phyloP scores from a whole-genome alignment of 805 yeast species.

The Wickerhamiella brachini region DNA sequence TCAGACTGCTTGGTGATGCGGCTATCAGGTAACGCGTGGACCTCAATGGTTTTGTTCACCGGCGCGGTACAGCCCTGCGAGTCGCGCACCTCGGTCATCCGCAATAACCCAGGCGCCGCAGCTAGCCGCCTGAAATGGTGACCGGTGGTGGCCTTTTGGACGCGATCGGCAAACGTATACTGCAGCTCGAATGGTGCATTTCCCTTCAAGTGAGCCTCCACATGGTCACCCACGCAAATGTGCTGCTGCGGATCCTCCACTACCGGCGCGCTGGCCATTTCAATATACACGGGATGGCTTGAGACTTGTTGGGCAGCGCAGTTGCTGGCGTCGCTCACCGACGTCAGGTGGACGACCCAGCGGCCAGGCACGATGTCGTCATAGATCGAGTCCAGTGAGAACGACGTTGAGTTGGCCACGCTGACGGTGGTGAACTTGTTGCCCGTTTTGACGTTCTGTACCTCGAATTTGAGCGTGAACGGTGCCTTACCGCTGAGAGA shows the following conservation, averaged over 20 bases:
- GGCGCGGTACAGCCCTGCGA: constrained; percentile 47
- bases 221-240: constrained; percentile 87
- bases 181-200: constrained; percentile 63
- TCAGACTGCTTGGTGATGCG: constrained; percentile 65
- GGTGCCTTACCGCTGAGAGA: constrained; percentile 49
- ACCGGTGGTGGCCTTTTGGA: not conserved
- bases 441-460: constrained; percentile 49
- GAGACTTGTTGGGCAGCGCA: not conserved
- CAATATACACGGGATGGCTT: not conserved
- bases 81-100: constrained; percentile 57
- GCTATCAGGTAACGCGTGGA: constrained; percentile 62
- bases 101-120: constrained; percentile 63
- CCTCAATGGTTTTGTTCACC: constrained; percentile 23
- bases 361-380: not conserved
- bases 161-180: constrained; percentile 52
- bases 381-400: not conserved
- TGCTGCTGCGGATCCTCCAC: constrained; percentile 25
- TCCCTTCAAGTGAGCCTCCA: constrained; percentile 64
- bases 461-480: constrained; percentile 39
- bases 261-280: not conserved
- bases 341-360: constrained; percentile 47
- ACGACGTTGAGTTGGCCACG: not conserved
- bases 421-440: constrained; percentile 32
- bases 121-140: constrained; percentile 51
- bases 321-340: constrained; percentile 20